Evolutionary conservation across 495 filamentous ascomycete genomes (phyloP).

Genomic region (Penicillium cataractarum): DNA sequence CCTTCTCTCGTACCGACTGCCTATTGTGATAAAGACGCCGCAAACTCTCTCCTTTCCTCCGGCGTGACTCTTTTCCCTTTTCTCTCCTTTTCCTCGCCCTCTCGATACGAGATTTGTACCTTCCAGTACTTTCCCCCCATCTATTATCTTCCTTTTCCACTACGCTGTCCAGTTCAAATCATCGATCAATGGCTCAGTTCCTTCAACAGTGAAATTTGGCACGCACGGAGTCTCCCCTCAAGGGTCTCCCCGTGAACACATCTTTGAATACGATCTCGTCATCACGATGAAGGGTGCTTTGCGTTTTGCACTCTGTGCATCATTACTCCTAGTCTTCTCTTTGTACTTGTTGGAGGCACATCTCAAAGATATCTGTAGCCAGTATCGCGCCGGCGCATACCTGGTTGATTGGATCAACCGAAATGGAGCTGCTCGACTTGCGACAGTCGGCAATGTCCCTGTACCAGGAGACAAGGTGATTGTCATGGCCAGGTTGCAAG

Average conservation of each 20-base stretch:
- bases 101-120: background rate
- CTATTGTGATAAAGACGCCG: background rate
- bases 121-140: too few relatives aligned
- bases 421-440: slow-evolving; percentile 18
- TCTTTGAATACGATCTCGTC: slow-evolving; percentile 1
- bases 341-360: slow-evolving; percentile 43
- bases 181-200: slow-evolving; percentile 15
- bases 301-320: slow-evolving; percentile 39
- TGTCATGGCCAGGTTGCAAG: slow-evolving; percentile 60
- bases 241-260: slow-evolving; percentile 13
- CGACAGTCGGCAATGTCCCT: slow-evolving; percentile 15
- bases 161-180: background rate
- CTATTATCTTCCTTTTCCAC: too few relatives aligned
- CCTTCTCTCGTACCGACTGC: background rate
- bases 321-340: slow-evolving; percentile 35
- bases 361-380: slow-evolving; percentile 46
- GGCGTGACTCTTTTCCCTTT: background rate
- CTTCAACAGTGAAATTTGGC: slow-evolving; percentile 15
- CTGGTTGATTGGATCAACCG: slow-evolving; percentile 39
- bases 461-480: slow-evolving; percentile 48
- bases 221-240: slow-evolving; percentile 14
- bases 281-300: slow-evolving; percentile 44
- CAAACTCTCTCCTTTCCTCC: slow-evolving; percentile 2
- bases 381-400: slow-evolving; percentile 51
- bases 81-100: slow-evolving; percentile 3